phyloP scores from a whole-genome alignment of 805 yeast species.

The Saccharomycopsis microspora region DNA sequence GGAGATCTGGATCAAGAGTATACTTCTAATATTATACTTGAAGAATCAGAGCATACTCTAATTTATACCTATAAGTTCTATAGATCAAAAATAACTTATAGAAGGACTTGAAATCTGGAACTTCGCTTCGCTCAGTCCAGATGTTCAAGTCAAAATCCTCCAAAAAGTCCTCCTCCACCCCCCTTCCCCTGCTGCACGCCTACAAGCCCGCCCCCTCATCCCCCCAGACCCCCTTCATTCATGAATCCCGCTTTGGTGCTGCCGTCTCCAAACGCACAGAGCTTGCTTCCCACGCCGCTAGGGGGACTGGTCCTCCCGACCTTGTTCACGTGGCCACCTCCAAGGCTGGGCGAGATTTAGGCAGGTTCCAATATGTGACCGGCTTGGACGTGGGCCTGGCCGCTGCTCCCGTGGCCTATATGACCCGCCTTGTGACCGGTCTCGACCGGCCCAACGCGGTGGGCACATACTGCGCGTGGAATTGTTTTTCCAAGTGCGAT shows the following conservation, averaged over 20 bases:
- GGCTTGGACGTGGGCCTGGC: constrained; percentile 43
- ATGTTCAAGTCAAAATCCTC: no score
- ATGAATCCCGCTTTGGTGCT: constrained; percentile 11
- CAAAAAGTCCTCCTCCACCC: no score
- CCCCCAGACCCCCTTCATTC: constrained; percentile 5
- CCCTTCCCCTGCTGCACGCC: neutral
- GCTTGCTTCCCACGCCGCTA: constrained; percentile 6
- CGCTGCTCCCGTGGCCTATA: constrained; percentile 44
- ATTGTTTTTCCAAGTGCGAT: constrained; percentile 65
- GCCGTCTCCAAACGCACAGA: constrained; percentile 11
- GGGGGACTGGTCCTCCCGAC: constrained; percentile 54
- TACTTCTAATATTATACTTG: no score
- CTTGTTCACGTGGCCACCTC: constrained; percentile 38
- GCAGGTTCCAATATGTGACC: constrained; percentile 41
- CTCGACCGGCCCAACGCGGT: constrained; percentile 27
- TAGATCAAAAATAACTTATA: no score
- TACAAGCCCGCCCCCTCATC: neutral
- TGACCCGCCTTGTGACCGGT: constrained; percentile 36
- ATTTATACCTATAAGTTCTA: no score
- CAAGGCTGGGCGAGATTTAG: constrained; percentile 21
- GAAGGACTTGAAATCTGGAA: no score
- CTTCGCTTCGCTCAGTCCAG: no score
- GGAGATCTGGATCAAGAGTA: no score
- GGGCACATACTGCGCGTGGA: constrained; percentile 58
- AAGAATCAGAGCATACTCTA: no score